Percentiles rank a stretch among this genome's conserved stretches.
These are phyloP conservation scores for Penicillium italicum DNA, from an alignment of 2,329 filamentous ascomycete genomes.

Conservation along the genomic window DNA sequence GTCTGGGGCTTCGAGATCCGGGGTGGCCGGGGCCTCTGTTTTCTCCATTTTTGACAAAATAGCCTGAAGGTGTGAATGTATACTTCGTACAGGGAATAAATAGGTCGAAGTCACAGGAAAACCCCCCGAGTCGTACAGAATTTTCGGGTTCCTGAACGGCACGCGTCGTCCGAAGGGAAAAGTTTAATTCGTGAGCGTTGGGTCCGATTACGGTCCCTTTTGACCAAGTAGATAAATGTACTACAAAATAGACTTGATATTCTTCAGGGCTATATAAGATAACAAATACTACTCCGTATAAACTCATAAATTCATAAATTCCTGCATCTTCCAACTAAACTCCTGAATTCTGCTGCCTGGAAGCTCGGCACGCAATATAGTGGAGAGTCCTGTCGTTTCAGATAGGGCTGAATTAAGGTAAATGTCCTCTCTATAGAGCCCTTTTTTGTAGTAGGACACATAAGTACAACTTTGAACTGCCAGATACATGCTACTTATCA, in stretches of 20 bases:
- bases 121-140: not conserved
- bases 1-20: conserved; percentile 22
- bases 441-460: not conserved
- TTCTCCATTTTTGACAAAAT: conserved; percentile 19
- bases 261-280: not conserved
- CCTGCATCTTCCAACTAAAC: no score
- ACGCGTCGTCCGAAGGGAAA: conserved; percentile 4
- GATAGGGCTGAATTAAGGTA: conserved; percentile 10
- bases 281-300: no score
- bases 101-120: not conserved
- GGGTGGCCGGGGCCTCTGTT: conserved; percentile 6
- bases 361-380: conserved; percentile 5
- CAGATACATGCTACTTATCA: not conserved
- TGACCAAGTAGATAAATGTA: no score
- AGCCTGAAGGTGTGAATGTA: not conserved
- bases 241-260: not conserved
- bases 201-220: not conserved
- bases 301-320: no score
- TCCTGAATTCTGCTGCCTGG: conserved; percentile 4
- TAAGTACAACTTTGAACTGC: not conserved
- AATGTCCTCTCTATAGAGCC: not conserved
- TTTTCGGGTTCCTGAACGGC: conserved; percentile 2
- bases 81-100: not conserved
- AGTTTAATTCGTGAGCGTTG: not conserved
- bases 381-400: not conserved